Evolutionary conservation across 2,329 filamentous ascomycete genomes (phyloP).

Genomic region (Nothopassalora personata): DNA sequence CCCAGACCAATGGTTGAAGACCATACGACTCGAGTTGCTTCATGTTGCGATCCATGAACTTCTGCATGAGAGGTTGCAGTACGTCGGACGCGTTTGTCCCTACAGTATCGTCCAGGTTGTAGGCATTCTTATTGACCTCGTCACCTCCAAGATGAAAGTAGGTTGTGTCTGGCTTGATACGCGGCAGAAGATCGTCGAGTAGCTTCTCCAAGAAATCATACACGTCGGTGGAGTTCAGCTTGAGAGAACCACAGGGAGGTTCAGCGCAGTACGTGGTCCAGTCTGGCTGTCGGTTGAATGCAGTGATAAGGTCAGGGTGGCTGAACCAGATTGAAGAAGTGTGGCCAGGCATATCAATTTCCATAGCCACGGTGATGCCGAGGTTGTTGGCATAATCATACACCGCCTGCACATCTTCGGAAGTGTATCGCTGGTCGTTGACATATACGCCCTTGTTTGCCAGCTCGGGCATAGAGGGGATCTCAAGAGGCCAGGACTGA

Average conservation of each 20-base stretch:
- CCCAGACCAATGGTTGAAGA: slow-evolving; percentile 75
- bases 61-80: slow-evolving; percentile 70
- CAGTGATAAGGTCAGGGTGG: slow-evolving; percentile 67
- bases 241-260: slow-evolving; percentile 59
- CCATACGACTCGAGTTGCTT: slow-evolving; percentile 55
- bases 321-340: slow-evolving; percentile 62
- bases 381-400: slow-evolving; percentile 65
- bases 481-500: slow-evolving; percentile 79
- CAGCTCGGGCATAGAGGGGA: slow-evolving; percentile 68
- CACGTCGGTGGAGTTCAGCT: slow-evolving; percentile 67
- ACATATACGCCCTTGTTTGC: slow-evolving; percentile 69
- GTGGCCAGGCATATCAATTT: slow-evolving; percentile 79
- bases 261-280: slow-evolving; percentile 52
- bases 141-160: slow-evolving; percentile 87
- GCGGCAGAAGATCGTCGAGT: slow-evolving; percentile 70
- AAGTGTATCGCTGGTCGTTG: slow-evolving; percentile 61
- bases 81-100: slow-evolving; percentile 59
- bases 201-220: slow-evolving; percentile 66
- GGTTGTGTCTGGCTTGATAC: slow-evolving; percentile 61
- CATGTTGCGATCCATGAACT: slow-evolving; percentile 68
- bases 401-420: slow-evolving; percentile 58
- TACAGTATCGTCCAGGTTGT: slow-evolving; percentile 67
- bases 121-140: slow-evolving; percentile 74
- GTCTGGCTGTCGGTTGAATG: slow-evolving; percentile 50
- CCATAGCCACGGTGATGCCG: slow-evolving; percentile 66